phyloP scores from a whole-genome alignment of 306 rosid species.

The Calophaca sinica region DNA sequence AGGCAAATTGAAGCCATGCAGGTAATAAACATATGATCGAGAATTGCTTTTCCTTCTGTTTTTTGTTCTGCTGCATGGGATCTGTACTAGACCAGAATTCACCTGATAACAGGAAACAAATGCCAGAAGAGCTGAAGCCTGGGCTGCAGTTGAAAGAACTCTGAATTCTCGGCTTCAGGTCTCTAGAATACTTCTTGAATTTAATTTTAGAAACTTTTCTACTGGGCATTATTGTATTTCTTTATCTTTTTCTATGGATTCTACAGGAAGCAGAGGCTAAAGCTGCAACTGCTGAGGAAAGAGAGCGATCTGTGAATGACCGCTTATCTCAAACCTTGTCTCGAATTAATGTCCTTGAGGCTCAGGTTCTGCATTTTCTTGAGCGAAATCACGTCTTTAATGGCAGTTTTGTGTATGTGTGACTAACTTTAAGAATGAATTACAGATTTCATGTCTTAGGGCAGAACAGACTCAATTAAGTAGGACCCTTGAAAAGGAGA shows the following conservation, averaged over 20 bases:
- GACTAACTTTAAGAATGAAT: constrained; percentile 50
- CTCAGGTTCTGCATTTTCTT: constrained; percentile 77
- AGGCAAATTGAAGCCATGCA: constrained; percentile 99
- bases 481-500: constrained; percentile 95
- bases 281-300: constrained; percentile 97
- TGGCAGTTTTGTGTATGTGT: constrained; percentile 21
- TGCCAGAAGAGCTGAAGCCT: constrained; percentile 91
- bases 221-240: constrained; percentile 20
- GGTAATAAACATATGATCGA: constrained; percentile 55
- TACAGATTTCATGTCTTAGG: constrained; percentile 96
- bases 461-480: constrained; percentile 94
- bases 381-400: constrained; percentile 32
- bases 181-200: constrained; percentile 41
- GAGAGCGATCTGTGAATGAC: constrained; percentile 87
- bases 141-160: constrained; percentile 96
- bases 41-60: constrained; percentile 36
- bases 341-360: constrained; percentile 97
- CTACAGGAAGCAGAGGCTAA: constrained; percentile 93
- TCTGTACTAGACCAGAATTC: constrained; percentile 46
- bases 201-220: constrained; percentile 28
- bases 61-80: constrained; percentile 41
- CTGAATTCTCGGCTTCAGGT: constrained; percentile 98
- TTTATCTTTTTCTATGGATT: constrained; percentile 49
- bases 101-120: constrained; percentile 82
- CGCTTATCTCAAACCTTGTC: constrained; percentile 97